Base-by-base conservation (phyloP, 2,329 filamentous ascomycete species). In the Arachnopeziza araneosa region DNA sequence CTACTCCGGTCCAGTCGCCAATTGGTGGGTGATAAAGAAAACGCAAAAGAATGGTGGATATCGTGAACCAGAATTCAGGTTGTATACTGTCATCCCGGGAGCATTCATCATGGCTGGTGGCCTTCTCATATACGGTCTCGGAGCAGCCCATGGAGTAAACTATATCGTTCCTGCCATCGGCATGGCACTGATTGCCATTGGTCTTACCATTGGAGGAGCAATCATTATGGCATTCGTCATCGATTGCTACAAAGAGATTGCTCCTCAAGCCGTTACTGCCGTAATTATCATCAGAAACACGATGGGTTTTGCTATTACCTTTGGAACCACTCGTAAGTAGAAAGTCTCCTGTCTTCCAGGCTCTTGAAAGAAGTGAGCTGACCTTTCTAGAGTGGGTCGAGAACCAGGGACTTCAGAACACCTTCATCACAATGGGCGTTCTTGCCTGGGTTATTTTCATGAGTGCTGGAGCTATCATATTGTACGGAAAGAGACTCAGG, bases 111-210 rank as follows among this genome's bases (percentile, higher is more conserved):
- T 77, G 1, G 76, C 77, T 0, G 72, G 70, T 9, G 75, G 73
- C 0, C 69, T 79, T 8, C 74, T 80, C 51, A 67, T 80, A 0
- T 80, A 78, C 77, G 79, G 80, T 48, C 75, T 81, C 0, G 79
- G 79, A 14, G 77, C 79, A 2, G 77, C 76, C 55, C 73, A 77
- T 26, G 59, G 70, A 1, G 66, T 80, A 9, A 78, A 80, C 48
- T 66, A 62, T 60, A 68, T 77, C 9, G 69, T 80, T 1, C 73
- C 79, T 30, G 77, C 75, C 0, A 77, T 79, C 71, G 76, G 75
- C 24, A 69, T 77, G 32, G 36, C 36, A 44, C 17, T 44, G 36
- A 74, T 80, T 17, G 75, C 73, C 2, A 64, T 73, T 50, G 58
- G 54, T 21, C 56, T 30, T 8, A 51, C 54, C 57, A 75, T 74